Evolutionary conservation across 352 stramenopile genomes (phyloP).

Genomic region (Hyaloperonospora brassicae): DNA sequence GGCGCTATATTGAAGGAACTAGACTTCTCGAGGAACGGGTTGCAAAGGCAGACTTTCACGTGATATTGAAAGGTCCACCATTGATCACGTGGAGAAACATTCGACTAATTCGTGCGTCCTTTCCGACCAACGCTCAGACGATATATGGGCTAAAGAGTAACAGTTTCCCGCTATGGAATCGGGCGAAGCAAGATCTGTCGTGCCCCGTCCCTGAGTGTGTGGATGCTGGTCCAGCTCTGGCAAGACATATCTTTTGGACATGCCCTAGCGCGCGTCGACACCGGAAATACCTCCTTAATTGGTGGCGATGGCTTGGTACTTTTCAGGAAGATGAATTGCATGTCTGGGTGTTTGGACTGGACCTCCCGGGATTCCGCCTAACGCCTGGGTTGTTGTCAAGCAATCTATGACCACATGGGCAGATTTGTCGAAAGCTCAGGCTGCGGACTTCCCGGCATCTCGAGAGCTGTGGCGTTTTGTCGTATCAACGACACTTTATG

Average conservation of each 20-base stretch:
- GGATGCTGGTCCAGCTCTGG: not conserved
- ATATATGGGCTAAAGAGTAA: not conserved
- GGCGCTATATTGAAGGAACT: too few species aligned
- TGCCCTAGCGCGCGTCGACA: not conserved
- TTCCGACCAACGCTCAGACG: not conserved
- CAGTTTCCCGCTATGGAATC: not conserved
- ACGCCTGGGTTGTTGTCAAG: not conserved
- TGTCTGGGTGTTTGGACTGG: not conserved
- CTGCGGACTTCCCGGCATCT: not conserved
- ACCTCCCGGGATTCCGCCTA: not conserved
- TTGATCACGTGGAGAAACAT: not conserved
- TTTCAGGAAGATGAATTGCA: not conserved
- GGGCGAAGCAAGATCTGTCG: not conserved
- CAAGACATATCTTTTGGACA: not conserved
- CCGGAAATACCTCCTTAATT: not conserved
- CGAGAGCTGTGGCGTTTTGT: too few species aligned
- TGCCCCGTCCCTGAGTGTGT: not conserved
- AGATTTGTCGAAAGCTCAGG: not conserved
- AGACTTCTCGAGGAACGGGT: not conserved
- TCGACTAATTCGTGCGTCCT: not conserved
- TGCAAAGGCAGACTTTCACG: not conserved
- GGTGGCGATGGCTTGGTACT: not conserved
- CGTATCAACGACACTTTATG: too few species aligned
- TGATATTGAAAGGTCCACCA: not conserved
- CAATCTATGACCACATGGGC: not conserved